phyloP scores from a whole-genome alignment of 495 filamentous ascomycete genomes.

The Lichina pygmaea region DNA sequence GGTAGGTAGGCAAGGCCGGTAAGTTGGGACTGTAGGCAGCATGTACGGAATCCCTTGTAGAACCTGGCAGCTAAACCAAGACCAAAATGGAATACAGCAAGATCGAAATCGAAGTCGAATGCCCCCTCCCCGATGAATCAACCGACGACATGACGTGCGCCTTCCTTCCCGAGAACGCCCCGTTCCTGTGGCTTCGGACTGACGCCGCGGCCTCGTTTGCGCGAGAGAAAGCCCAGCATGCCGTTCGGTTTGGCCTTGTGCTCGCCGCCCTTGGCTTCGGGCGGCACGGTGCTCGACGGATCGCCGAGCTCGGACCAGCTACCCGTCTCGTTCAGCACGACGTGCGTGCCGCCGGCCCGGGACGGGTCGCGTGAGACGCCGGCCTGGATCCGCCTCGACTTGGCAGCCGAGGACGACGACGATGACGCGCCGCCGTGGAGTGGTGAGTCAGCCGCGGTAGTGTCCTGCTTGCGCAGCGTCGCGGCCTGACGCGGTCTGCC shows the following conservation, averaged over 20 bases:
- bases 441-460: background rate
- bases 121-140: background rate
- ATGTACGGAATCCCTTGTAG: too few species aligned
- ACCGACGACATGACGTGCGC: constrained; percentile 46
- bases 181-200: constrained; percentile 87
- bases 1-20: too few species aligned
- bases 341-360: constrained; percentile 65
- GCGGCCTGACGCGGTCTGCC: background rate
- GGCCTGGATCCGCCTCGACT: constrained; percentile 1
- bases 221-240: constrained; percentile 67
- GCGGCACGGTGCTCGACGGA: constrained; percentile 48
- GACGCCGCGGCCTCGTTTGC: constrained; percentile 71
- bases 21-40: too few species aligned
- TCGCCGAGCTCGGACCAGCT: constrained; percentile 78
- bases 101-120: too few species aligned
- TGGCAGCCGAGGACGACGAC: constrained; percentile 13
- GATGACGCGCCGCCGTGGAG: background rate
- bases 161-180: constrained; percentile 86
- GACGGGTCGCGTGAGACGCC: constrained; percentile 33
- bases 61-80: too few species aligned
- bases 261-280: constrained; percentile 25
- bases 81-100: too few species aligned
- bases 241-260: constrained; percentile 29
- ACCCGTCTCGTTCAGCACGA: constrained; percentile 66
- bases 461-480: background rate